A percentile compares a stretch with the other conserved stretches of the same genome.
Conservation (phyloP, 805 yeast genomes). For the Torulaspora microellipsoides region DNA sequence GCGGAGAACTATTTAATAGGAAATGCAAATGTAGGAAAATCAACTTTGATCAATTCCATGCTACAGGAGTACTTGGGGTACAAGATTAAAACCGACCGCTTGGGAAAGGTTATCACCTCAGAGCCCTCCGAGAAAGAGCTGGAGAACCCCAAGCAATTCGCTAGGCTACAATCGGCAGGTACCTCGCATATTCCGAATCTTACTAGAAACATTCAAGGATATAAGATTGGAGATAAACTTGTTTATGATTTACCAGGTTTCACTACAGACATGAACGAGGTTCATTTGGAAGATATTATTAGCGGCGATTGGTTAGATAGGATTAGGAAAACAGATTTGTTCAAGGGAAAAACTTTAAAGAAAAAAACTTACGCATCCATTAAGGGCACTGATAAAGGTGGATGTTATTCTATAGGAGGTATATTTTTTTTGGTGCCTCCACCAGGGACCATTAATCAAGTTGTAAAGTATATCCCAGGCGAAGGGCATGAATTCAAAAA, state of each 20-base stretch:
- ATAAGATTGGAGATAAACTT: slow-evolving; percentile 31
- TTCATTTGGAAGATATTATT: slow-evolving; percentile 28
- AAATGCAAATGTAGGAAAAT: slow-evolving; percentile 65
- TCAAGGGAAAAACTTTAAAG: slow-evolving; percentile 29
- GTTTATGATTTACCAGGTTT: slow-evolving; percentile 42
- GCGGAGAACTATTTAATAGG: slow-evolving; percentile 53
- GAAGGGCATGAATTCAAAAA: slow-evolving; percentile 34
- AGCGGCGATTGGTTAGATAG: slow-evolving; percentile 28
- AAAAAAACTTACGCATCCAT: slow-evolving; percentile 34
- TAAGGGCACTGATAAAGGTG: slow-evolving; percentile 37
- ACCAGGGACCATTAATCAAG: slow-evolving; percentile 42
- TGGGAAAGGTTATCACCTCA: slow-evolving; percentile 8
- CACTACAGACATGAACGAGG: slow-evolving; percentile 18
- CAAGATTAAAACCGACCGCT: slow-evolving; percentile 12
- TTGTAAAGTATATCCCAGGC: slow-evolving; percentile 43
- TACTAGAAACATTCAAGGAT: slow-evolving; percentile 52
- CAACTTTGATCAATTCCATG: slow-evolving; percentile 51
- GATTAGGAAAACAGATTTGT: slow-evolving; percentile 33
- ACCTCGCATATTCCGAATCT: slow-evolving; percentile 59
- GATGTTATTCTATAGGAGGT: slow-evolving; percentile 56
- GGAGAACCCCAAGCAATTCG: slow-evolving; percentile 4
- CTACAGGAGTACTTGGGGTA: slow-evolving; percentile 30
- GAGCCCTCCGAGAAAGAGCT: slow-evolving; percentile 1
- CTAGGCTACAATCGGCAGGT: slow-evolving; percentile 29
- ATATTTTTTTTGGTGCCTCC: slow-evolving; percentile 57